Evolutionary conservation across 768 basidiomycete genomes (phyloP).

Genomic region (Porpolomopsis calyptriformis): DNA sequence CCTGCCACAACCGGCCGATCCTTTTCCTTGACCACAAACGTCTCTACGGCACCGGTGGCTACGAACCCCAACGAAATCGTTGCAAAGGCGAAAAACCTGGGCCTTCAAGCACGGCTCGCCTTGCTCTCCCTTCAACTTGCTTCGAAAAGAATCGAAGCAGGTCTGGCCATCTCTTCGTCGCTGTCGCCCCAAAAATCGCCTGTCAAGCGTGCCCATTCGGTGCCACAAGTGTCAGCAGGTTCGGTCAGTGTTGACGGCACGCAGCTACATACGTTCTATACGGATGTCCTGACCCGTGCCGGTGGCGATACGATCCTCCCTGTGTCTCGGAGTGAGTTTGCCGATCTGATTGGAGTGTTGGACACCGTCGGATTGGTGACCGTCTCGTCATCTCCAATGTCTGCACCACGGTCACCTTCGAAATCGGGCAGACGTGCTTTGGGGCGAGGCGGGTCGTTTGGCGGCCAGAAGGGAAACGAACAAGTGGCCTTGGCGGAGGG

Average conservation of each 20-base stretch:
- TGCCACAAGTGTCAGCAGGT: conserved; percentile 19
- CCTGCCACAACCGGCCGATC: conserved; percentile 16
- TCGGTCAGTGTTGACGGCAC: conserved; percentile 34
- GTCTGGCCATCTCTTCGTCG: conserved; percentile 39
- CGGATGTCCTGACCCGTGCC: conserved; percentile 40
- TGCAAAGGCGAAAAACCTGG: conserved; percentile 55
- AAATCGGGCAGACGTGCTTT: conserved; percentile 43
- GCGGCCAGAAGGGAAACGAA: conserved; percentile 22
- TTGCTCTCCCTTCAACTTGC: conserved; percentile 57
- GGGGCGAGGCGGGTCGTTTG: conserved; percentile 49
- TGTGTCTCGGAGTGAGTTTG: conserved; percentile 68
- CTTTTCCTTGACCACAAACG: conserved; percentile 9
- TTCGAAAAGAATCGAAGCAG: conserved; percentile 48
- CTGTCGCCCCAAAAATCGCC: conserved; percentile 31
- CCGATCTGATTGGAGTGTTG: conserved; percentile 57
- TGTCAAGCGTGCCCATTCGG: conserved; percentile 41
- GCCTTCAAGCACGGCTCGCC: conserved; percentile 63
- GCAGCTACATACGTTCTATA: conserved; percentile 58
- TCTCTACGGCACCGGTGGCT: conserved; percentile 15
- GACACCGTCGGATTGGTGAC: conserved; percentile 63
- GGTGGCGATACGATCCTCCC: conserved; percentile 46
- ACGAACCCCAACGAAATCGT: conserved; percentile 45
- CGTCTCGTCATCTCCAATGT: conserved; percentile 23
- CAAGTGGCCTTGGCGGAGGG: conserved; percentile 52
- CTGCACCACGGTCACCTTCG: conserved; percentile 25